Evolutionary conservation across 257 asterid species (phyloP), one percentile per base, ranked within the genome.

Genomic region (Rehmannia glutinosa): DNA sequence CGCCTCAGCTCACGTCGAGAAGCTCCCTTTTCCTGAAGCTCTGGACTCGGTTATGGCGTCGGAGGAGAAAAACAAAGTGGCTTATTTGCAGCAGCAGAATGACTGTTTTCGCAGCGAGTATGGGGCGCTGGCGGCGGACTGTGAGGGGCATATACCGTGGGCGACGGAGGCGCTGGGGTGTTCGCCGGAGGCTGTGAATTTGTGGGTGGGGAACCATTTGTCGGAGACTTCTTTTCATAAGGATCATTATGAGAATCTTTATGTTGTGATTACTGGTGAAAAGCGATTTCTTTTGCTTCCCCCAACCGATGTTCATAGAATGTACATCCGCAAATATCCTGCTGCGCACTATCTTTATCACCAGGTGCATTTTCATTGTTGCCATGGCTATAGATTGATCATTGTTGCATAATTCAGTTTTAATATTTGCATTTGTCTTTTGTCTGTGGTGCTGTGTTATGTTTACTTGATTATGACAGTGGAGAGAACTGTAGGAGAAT

Each of bases 191-290:
- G 97, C 98, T 4, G 94, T 93, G 74, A 93, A 93, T 79, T 70
- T 93, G 74, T 93, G 97, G 98, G 54, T 93, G 10, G 98, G 98
- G 33, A 86, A 82, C 41, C 70, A 53, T 8, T 65, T 61, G 15
- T 90, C 95, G 0, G 94, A 87, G 62, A 92, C 98, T 43, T 86
- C 89, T 3, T 90, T 87, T 72, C 97, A 90, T 30, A 93, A 90
- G 78, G 96, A 90, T 66, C 97, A 88, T 64, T 90, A 90, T 49
- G 98, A 93, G 84, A 93, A 93, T 83, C 64, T 93, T 0, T 93
- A 90, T 68, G 98, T 81, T 17, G 98, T 93, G 54, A 60, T 87
- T 16, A 69, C 80, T 3, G 97, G 98, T 33, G 98, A 87, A 74
- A 92, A 92, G 76, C 83, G 82, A 6, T 87, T 93, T 53, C 69